These are phyloP conservation scores for Vaccinium darrowii DNA, from an alignment of 148 eudicot genomes.

Conservation along the genomic window DNA sequence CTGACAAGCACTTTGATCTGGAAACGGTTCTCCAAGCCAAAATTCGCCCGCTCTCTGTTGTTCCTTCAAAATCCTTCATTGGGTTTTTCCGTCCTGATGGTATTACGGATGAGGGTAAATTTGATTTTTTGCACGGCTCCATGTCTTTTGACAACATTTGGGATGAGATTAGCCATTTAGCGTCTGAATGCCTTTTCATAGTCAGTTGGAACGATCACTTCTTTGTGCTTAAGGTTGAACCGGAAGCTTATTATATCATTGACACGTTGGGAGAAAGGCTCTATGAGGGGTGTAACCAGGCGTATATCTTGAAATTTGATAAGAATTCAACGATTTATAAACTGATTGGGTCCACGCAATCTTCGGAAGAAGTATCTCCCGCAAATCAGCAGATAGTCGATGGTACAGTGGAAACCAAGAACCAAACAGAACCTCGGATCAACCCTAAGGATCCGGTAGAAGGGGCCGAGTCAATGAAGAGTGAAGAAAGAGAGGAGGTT, in stretches of 20 bases:
- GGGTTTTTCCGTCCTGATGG: conserved; percentile 88
- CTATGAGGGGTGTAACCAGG: conserved; percentile 70
- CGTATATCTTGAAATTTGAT: conserved; percentile 67
- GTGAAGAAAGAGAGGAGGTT: conserved; percentile 26
- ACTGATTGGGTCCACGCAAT: conserved; percentile 32
- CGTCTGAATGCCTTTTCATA: conserved; percentile 45
- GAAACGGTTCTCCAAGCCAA: conserved; percentile 83
- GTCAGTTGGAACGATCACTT: conserved; percentile 86
- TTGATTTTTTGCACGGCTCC: conserved; percentile 81
- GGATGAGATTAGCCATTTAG: conserved; percentile 58
- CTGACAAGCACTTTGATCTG: conserved; percentile 93
- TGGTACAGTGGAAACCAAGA: conserved; percentile 11
- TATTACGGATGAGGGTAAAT: conserved; percentile 55
- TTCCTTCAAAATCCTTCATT: conserved; percentile 67
- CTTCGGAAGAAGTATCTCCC: conserved; percentile 33
- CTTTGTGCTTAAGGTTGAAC: conserved; percentile 69
- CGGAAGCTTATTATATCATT: conserved; percentile 59
- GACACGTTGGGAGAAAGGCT: conserved; percentile 78
- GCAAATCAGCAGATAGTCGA: conserved; percentile 30
- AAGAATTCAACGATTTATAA: conserved; percentile 47
- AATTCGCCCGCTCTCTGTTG: conserved; percentile 69
- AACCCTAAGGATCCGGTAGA: conserved; percentile 1
- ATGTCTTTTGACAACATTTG: conserved; percentile 91
- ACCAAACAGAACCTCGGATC: conserved; percentile 10
- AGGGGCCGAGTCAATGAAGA: conserved; percentile 7